Evolutionary conservation across 2,329 filamentous ascomycete genomes (phyloP).

Genomic region (Cyphellophora attinorum): DNA sequence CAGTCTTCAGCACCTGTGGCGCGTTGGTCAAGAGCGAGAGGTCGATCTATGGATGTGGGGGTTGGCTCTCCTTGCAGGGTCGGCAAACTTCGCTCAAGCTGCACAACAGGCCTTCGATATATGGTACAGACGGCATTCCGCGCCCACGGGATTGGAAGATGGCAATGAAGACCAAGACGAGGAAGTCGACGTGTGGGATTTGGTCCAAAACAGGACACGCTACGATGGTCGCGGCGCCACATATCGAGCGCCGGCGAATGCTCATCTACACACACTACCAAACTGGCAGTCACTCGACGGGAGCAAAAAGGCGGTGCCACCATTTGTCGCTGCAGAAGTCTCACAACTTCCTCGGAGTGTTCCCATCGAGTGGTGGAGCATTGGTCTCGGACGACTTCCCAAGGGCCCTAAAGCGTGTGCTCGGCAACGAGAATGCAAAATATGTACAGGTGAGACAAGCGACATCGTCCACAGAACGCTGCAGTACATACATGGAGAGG

Average conservation of each 20-base stretch:
- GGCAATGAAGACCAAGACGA: conserved; percentile 24
- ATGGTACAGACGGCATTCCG: conserved; percentile 35
- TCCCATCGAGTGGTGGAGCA: conserved; percentile 76
- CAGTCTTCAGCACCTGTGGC: conserved; percentile 80
- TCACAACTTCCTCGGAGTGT: conserved; percentile 64
- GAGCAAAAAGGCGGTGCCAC: conserved; percentile 24
- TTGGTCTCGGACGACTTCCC: conserved; percentile 45
- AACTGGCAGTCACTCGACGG: conserved; percentile 30
- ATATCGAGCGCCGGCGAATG: conserved; percentile 1
- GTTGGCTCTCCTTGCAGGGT: conserved; percentile 59
- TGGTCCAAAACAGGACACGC: not conserved
- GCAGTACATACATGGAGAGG: not conserved
- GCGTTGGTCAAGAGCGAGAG: conserved; percentile 63
- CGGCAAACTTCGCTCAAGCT: conserved; percentile 17
- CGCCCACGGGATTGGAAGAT: conserved; percentile 7
- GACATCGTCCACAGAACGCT: not conserved
- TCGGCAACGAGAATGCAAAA: conserved; percentile 1
- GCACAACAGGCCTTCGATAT: conserved; percentile 29
- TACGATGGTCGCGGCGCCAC: not conserved
- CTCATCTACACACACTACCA: conserved; percentile 15
- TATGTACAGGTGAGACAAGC: not conserved
- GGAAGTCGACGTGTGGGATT: conserved; percentile 33
- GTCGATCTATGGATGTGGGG: conserved; percentile 67
- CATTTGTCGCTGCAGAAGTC: conserved; percentile 67
- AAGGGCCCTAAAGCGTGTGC: conserved; percentile 1